A percentile compares a stretch with the other conserved stretches of the same genome.
These are phyloP conservation scores for Xylariaceae sp. DNA, from an alignment of 2,329 filamentous ascomycete genomes.

Conservation along the genomic window DNA sequence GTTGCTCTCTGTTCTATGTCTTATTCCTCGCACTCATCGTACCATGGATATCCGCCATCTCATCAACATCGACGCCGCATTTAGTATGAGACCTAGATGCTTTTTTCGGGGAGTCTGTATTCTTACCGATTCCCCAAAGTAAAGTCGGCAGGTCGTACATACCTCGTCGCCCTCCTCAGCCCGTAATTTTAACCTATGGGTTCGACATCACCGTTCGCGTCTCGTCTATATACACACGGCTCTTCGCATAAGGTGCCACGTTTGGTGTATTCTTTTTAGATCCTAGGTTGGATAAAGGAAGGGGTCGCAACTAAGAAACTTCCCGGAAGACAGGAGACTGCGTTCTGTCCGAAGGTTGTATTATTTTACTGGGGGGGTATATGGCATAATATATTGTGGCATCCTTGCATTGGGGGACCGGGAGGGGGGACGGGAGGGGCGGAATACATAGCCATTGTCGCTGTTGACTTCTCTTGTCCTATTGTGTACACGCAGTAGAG, in stretches of 20 bases:
- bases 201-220: conserved; percentile 7
- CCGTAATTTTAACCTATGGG: not conserved
- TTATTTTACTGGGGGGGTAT: not conserved
- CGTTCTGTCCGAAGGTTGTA: not conserved
- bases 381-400: not conserved
- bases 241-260: conserved; percentile 1
- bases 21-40: not conserved
- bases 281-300: not conserved
- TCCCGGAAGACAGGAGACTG: not conserved
- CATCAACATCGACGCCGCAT: conserved; percentile 6
- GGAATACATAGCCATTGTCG: not conserved
- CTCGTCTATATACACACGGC: conserved; percentile 10
- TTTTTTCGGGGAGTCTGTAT: not conserved
- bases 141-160: conserved; percentile 3
- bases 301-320: not conserved
- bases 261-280: conserved; percentile 1
- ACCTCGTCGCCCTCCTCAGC: conserved; percentile 2
- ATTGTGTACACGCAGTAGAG: not conserved
- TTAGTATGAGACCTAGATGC: conserved; percentile 5
- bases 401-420: not conserved
- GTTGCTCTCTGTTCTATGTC: conserved; percentile 3
- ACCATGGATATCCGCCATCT: not conserved
- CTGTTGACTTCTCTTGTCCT: not conserved
- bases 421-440: not conserved
- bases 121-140: conserved; percentile 4